Evolutionary conservation across 345 rosid species (phyloP).

Genomic region (Citrus sp.): DNA sequence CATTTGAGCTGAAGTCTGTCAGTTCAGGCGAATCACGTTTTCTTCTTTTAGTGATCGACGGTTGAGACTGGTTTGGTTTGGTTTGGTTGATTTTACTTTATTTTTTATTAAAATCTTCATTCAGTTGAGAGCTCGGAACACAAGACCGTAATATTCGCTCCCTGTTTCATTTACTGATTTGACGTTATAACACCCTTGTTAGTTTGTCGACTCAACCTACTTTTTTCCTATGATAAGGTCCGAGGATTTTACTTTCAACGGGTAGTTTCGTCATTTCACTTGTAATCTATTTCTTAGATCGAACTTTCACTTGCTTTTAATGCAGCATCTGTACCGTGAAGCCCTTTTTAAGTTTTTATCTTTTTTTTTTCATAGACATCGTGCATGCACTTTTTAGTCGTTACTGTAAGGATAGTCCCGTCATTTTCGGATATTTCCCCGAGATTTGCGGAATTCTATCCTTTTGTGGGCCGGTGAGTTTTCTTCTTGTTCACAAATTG

Average conservation of each 20-base stretch:
- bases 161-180: not conserved
- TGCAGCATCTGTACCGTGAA: not conserved
- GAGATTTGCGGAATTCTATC: constrained; percentile 14
- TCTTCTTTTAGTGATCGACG: constrained; percentile 13
- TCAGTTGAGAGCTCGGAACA: constrained; percentile 18
- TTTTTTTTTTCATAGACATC: not conserved
- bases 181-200: constrained; percentile 18
- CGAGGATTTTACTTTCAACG: not conserved
- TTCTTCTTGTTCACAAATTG: not conserved
- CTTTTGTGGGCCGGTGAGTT: constrained; percentile 3
- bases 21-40: not conserved
- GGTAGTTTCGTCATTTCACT: constrained; percentile 7
- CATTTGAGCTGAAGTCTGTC: not conserved
- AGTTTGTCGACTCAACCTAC: not conserved
- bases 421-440: constrained; percentile 2
- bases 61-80: constrained; percentile 24
- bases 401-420: constrained; percentile 8
- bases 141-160: constrained; percentile 33
- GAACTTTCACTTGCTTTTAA: constrained; percentile 20
- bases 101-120: not conserved
- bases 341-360: not conserved
- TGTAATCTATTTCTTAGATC: constrained; percentile 3
- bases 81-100: constrained; percentile 3
- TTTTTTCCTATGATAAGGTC: not conserved
- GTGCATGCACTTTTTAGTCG: not conserved